Base-by-base conservation (phyloP, 2,329 filamentous ascomycete genomes). In the Aschersonia sp. region DNA sequence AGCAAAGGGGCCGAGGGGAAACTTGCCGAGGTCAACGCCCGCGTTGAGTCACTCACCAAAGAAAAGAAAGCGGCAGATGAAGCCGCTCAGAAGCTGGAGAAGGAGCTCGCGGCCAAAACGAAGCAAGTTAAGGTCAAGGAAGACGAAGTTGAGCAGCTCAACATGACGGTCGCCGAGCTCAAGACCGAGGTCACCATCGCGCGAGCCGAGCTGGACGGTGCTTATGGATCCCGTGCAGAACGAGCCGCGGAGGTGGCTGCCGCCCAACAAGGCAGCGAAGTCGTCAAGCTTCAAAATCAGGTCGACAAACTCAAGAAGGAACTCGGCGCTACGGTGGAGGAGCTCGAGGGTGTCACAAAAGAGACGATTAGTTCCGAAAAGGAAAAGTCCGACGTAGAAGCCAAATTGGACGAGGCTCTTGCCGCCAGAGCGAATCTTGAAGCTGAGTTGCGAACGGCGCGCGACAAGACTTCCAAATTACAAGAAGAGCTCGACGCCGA, bases 121-220 rank as follows among this genome's bases (percentile, higher is more conserved):
- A 68, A 70, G 51, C 63, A 70, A 38, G 59, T 65, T 52, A 69
- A 69, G 55, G 65, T 66, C 51, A 73, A 72, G 61, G 71, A 76
- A 47, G 65, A 68, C 44, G 71, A 76, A 51, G 56, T 75, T 38
- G 73, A 76, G 46, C 61, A 64, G 48, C 64, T 75, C 47, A 74
- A 73, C 59, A 64, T 69, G 56, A 69, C 70, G 56, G 59, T 78
- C 48, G 71, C 74, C 35, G 75, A 79, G 62, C 68, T 77, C 58
- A 80, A 80, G 68, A 79, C 75, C 47, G 77, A 80, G 56, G 66
- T 78, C 50, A 78, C 76, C 44, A 72, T 80, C 55, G 73, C 75
- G 46, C 73, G 75, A 56, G 77, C 77, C 20, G 77, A 81, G 60
- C 70, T 81, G 31, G 77, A 81, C 52, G 75, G 75, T 49, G 77